These are phyloP conservation scores for Chaetomiaceae sp. DNA, from an alignment of 2,329 filamentous ascomycete species.

Conservation along the genomic window DNA sequence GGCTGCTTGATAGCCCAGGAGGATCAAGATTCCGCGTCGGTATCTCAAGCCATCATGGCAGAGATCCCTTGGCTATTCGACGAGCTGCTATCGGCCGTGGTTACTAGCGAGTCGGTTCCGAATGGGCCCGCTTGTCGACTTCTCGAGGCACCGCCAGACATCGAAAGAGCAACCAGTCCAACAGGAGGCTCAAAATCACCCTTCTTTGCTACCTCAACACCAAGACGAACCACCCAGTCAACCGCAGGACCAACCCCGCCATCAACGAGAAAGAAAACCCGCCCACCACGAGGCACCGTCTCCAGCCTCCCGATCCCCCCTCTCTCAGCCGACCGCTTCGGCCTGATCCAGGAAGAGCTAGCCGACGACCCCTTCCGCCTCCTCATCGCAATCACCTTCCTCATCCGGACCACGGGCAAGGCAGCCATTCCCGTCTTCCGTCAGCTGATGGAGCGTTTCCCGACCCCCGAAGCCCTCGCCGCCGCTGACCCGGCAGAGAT, in stretches of 20 bases:
- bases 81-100: background rate
- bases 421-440: constrained; percentile 74
- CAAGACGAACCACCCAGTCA: background rate
- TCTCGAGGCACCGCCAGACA: background rate
- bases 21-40: background rate
- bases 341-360: constrained; percentile 79
- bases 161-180: constrained; percentile 6
- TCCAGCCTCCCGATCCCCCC: constrained; percentile 63
- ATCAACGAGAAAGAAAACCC: constrained; percentile 16
- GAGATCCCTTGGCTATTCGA: background rate
- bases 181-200: constrained; percentile 31
- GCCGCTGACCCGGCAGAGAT: constrained; percentile 50
- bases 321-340: constrained; percentile 60
- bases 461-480: constrained; percentile 60
- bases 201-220: constrained; percentile 29
- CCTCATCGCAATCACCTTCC: constrained; percentile 76
- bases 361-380: constrained; percentile 72
- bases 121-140: background rate
- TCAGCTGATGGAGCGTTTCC: constrained; percentile 62
- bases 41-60: background rate
- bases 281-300: constrained; percentile 39
- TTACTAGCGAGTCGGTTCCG: background rate
- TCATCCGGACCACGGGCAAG: constrained; percentile 73
- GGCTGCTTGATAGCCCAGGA: background rate
- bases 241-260: constrained; percentile 3